Percentiles rank a stretch among this genome's conserved stretches.
Evolutionary conservation across 108 stramenopile genomes (phyloP).

Genomic region (Nannochloropsis salina): DNA sequence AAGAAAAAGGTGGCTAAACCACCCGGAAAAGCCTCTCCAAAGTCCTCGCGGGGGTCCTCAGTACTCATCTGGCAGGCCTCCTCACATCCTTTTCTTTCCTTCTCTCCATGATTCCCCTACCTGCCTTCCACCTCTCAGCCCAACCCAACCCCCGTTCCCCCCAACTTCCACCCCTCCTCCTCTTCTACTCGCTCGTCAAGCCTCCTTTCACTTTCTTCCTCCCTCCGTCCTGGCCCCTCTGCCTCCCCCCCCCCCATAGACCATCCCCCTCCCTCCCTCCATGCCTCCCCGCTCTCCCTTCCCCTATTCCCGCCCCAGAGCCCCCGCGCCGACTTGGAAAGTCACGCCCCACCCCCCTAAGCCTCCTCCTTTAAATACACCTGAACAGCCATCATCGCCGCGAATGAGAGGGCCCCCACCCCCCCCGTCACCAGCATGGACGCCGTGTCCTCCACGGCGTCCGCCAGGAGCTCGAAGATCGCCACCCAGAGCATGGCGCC

Average conservation of each 20-base stretch:
- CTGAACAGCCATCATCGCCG: neutral
- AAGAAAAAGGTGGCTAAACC: too few species aligned
- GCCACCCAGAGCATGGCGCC: slow-evolving; percentile 97
- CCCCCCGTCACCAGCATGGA: neutral
- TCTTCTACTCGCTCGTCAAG: neutral
- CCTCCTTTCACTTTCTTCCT: neutral
- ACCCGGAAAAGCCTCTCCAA: too few species aligned
- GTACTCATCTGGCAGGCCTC: too few species aligned
- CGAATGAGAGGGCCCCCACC: neutral
- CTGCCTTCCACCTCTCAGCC: neutral
- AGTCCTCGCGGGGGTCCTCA: too few species aligned
- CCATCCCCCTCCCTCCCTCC: too few species aligned
- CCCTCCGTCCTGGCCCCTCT: neutral
- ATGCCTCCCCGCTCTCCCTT: too few species aligned
- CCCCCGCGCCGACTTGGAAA: too few species aligned
- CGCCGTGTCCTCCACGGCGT: slow-evolving; percentile 71
- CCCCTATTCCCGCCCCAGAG: too few species aligned
- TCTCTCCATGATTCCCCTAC: neutral
- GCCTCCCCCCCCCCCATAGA: too few species aligned
- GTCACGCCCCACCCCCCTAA: too few species aligned
- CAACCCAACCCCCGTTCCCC: neutral
- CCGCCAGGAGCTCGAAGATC: slow-evolving; percentile 78
- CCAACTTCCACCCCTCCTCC: neutral
- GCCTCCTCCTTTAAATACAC: neutral
- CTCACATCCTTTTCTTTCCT: neutral